Conservation (phyloP, 2,329 filamentous ascomycete species). For the Cladosporium sp. region DNA sequence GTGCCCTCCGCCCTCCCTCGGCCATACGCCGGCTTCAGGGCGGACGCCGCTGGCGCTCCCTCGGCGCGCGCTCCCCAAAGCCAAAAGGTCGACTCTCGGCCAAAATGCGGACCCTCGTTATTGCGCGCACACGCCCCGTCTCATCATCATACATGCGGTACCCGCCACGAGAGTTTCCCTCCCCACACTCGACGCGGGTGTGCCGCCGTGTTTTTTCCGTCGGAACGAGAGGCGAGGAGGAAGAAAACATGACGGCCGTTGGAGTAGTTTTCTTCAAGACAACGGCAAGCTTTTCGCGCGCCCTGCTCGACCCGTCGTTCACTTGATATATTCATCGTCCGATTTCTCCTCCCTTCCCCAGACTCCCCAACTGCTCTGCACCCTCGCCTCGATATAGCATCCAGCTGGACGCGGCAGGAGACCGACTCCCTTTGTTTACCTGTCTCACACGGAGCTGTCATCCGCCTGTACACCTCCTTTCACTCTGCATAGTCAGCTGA, state of each 20-base stretch:
- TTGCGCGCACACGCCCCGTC: neutral
- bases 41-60: too few relatives aligned
- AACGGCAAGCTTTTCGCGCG: neutral
- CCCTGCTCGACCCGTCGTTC: neutral
- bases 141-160: neutral
- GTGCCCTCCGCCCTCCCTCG: neutral
- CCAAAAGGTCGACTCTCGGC: neutral
- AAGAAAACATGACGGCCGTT: constrained; percentile 1
- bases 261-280: constrained; percentile 5
- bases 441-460: constrained; percentile 11
- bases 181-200: neutral
- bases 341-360: constrained; percentile 4
- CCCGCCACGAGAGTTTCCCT: neutral
- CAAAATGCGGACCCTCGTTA: neutral
- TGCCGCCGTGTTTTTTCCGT: neutral
- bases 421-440: constrained; percentile 11
- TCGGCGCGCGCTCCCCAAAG: too few relatives aligned
- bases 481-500: constrained; percentile 13
- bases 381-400: too few relatives aligned
- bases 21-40: neutral
- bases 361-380: neutral
- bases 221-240: neutral
- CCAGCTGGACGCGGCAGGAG: neutral
- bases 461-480: constrained; percentile 10
- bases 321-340: constrained; percentile 5